A percentile compares a stretch with the other conserved stretches of the same genome.
Evolutionary conservation across 768 basidiomycete genomes (phyloP).

Genomic region (Rubroboletus pulcherrimus): DNA sequence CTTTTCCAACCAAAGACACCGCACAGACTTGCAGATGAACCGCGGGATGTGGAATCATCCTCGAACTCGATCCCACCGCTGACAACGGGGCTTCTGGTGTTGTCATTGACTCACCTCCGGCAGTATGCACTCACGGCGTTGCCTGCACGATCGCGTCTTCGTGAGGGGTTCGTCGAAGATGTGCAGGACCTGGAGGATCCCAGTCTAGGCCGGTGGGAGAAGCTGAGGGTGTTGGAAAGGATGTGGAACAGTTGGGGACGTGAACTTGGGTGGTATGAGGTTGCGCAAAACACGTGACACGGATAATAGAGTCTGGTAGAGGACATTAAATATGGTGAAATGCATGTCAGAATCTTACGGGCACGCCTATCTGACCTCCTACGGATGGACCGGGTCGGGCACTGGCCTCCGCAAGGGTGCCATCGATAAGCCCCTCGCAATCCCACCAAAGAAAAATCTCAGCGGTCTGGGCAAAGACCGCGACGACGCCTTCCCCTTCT

Average conservation of each 20-base stretch:
- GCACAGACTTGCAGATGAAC: slow-evolving; percentile 10
- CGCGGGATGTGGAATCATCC: slow-evolving; percentile 1
- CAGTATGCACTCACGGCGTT: slow-evolving; percentile 56
- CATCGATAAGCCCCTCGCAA: slow-evolving; percentile 68
- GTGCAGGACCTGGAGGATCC: slow-evolving; percentile 79
- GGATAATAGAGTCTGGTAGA: background rate
- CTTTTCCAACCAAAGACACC: slow-evolving; percentile 42
- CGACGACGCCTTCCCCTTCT: slow-evolving; percentile 95
- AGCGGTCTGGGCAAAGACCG: slow-evolving; percentile 87
- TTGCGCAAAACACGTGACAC: slow-evolving; percentile 19
- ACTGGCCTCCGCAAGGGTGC: slow-evolving; percentile 82
- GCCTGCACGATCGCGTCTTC: slow-evolving; percentile 57
- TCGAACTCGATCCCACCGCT: slow-evolving; percentile 40
- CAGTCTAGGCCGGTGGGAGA: slow-evolving; percentile 60
- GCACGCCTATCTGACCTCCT: slow-evolving; percentile 66
- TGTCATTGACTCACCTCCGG: slow-evolving; percentile 66
- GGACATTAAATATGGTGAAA: background rate
- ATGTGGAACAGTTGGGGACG: slow-evolving; percentile 89
- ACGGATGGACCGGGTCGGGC: slow-evolving; percentile 89
- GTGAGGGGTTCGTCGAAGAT: slow-evolving; percentile 81
- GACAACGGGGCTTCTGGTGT: slow-evolving; percentile 69
- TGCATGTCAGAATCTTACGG: slow-evolving; percentile 33
- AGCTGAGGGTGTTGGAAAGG: slow-evolving; percentile 72
- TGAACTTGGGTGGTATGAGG: slow-evolving; percentile 56
- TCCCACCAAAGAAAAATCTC: slow-evolving; percentile 83